phyloP scores from a whole-genome alignment of 2,329 filamentous ascomycete genomes.

The Ceratocystis colombiana region DNA sequence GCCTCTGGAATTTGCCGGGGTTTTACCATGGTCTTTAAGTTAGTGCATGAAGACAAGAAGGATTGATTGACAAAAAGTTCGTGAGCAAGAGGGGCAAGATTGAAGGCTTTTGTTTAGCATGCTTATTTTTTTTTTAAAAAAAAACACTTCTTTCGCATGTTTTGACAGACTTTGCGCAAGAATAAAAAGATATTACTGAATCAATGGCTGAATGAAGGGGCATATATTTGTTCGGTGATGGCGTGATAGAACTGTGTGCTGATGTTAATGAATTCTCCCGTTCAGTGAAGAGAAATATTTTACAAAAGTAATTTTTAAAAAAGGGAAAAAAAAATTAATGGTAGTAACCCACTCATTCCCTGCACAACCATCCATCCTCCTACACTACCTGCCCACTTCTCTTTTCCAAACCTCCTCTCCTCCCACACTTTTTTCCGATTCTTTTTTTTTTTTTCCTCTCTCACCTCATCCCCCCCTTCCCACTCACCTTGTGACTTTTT shows the following conservation, averaged over 20 bases:
- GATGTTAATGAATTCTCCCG: no score
- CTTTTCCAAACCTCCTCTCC: constrained; percentile 25
- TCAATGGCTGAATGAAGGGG: no score
- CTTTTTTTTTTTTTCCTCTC: constrained; percentile 24
- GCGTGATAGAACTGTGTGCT: no score
- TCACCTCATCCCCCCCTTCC: constrained; percentile 24
- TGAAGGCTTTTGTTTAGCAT: no score
- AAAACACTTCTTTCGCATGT: no score
- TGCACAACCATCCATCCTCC: constrained; percentile 21
- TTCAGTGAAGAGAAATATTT: background rate
- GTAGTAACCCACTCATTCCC: constrained; percentile 22
- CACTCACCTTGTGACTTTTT: constrained; percentile 26
- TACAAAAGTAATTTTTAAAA: background rate
- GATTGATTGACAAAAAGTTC: background rate
- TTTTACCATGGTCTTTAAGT: background rate
- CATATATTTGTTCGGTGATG: no score
- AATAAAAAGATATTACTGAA: no score
- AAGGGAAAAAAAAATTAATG: constrained; percentile 20
- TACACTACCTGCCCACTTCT: constrained; percentile 21
- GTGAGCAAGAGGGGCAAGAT: no score
- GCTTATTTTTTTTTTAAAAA: no score
- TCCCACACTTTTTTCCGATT: constrained; percentile 23
- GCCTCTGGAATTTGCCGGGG: background rate
- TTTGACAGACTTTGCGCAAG: no score
- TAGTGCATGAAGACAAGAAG: constrained; percentile 1